These are phyloP conservation scores for Sarocladium strictum DNA, from an alignment of 2,329 filamentous ascomycete species.

Conservation along the genomic window DNA sequence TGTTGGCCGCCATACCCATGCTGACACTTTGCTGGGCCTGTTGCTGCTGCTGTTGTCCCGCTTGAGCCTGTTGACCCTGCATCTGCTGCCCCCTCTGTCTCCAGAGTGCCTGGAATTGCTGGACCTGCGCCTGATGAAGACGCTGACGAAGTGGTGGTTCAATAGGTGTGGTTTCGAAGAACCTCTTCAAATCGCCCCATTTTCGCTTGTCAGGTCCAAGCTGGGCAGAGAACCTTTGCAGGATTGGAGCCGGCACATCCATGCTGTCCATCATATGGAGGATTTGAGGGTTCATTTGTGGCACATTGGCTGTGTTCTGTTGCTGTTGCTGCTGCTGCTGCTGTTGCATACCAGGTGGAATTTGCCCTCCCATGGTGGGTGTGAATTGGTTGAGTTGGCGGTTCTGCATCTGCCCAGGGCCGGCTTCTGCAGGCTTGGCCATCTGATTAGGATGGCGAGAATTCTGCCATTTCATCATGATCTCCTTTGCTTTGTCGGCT, in stretches of 20 bases:
- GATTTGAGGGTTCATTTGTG: constrained; percentile 26
- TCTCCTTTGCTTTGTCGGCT: constrained; percentile 44
- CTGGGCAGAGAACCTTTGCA: constrained; percentile 17
- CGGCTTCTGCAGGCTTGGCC: constrained; percentile 23
- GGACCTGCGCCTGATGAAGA: constrained; percentile 28
- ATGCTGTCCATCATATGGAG: constrained; percentile 40
- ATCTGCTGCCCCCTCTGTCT: constrained; percentile 16
- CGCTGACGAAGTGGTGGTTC: constrained; percentile 24
- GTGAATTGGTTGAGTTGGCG: constrained; percentile 16
- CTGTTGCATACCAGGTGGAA: constrained; percentile 24
- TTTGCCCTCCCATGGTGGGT: constrained; percentile 23
- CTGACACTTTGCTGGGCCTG: constrained; percentile 13
- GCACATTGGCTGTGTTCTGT: constrained; percentile 19
- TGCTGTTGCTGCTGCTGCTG: constrained; percentile 22
- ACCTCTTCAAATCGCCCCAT: constrained; percentile 41
- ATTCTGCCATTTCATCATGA: constrained; percentile 43
- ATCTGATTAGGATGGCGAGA: constrained; percentile 24
- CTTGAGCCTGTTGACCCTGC: constrained; percentile 18
- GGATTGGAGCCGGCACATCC: constrained; percentile 36
- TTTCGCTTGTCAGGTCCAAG: constrained; percentile 38
- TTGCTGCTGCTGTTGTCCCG: constrained; percentile 22
- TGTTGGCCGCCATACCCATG: constrained; percentile 18
- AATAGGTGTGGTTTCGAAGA: constrained; percentile 27
- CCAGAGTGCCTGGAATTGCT: constrained; percentile 32
- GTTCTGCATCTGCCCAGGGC: constrained; percentile 23